Conservation (phyloP, 148 eudicot genomes). For the Drosera capensis region DNA sequence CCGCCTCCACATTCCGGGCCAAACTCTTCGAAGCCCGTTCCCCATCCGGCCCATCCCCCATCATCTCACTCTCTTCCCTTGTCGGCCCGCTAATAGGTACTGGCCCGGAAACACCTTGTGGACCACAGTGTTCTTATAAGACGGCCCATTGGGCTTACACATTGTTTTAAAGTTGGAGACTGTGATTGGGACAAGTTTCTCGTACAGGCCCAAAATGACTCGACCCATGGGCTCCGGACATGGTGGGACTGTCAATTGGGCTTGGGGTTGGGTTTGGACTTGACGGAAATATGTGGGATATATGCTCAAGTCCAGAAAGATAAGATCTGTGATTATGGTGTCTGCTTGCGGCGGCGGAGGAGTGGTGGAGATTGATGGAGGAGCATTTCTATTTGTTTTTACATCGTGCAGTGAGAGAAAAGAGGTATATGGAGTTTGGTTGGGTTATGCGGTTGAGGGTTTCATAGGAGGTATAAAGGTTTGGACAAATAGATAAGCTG, state of each 20-base stretch:
- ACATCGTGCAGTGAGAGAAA: neutral
- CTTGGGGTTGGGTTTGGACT: constrained; percentile 29
- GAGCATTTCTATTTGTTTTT: no score
- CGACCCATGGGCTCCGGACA: constrained; percentile 70
- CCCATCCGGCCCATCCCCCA: no score
- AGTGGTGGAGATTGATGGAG: neutral
- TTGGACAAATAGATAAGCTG: no score
- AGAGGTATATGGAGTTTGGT: neutral
- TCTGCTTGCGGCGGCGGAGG: constrained; percentile 26
- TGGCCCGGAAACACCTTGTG: constrained; percentile 78
- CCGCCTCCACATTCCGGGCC: constrained; percentile 43
- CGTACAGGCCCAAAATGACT: constrained; percentile 73
- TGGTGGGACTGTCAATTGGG: constrained; percentile 35
- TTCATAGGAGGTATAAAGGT: no score
- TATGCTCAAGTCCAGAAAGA: constrained; percentile 68
- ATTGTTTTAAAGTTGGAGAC: constrained; percentile 79
- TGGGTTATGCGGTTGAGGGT: no score
- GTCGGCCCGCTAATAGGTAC: constrained; percentile 59
- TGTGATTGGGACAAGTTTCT: constrained; percentile 68
- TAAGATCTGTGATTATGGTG: constrained; percentile 82
- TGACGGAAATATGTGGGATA: constrained; percentile 69
- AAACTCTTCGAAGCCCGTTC: constrained; percentile 32
- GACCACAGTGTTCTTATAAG: constrained; percentile 65
- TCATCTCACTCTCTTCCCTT: constrained; percentile 63
- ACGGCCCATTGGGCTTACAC: constrained; percentile 33